phyloP scores from a whole-genome alignment of 495 filamentous ascomycete species.

The Copromyces sp. region DNA sequence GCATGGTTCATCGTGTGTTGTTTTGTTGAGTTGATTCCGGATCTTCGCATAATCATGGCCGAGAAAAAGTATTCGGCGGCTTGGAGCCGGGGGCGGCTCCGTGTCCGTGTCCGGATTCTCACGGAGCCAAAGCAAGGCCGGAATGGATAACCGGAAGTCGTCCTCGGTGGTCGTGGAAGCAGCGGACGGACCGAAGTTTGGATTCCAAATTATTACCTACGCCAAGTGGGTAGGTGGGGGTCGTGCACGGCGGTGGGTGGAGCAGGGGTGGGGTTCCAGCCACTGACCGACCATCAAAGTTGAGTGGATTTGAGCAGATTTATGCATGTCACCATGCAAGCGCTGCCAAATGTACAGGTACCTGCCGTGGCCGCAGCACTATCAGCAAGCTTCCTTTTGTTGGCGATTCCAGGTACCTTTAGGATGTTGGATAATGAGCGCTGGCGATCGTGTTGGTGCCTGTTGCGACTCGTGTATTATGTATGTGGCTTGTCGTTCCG shows the following conservation, averaged over 20 bases:
- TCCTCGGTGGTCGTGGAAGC: neutral
- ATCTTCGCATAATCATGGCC: neutral
- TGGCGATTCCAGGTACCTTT: neutral
- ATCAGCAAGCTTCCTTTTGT: neutral
- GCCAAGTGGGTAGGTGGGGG: neutral
- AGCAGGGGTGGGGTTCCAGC: neutral
- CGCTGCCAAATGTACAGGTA: conserved; percentile 8
- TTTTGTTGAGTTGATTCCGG: neutral
- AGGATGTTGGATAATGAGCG: neutral
- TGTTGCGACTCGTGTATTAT: neutral
- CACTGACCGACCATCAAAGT: neutral
- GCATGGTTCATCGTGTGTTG: neutral
- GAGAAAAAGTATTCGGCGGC: neutral
- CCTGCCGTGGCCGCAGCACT: neutral
- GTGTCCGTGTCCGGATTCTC: too few species aligned
- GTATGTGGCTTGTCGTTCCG: neutral
- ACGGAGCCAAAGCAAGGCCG: neutral
- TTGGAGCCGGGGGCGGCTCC: too few species aligned
- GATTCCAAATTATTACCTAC: neutral
- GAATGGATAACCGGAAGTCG: neutral
- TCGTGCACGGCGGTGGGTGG: neutral
- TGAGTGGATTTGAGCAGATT: conserved; percentile 25
- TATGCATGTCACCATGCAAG: conserved; percentile 4
- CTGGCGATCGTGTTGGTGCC: neutral
- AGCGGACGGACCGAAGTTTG: neutral